Conservation (phyloP, 306 rosid genomes). For the Cicer bijugum region DNA sequence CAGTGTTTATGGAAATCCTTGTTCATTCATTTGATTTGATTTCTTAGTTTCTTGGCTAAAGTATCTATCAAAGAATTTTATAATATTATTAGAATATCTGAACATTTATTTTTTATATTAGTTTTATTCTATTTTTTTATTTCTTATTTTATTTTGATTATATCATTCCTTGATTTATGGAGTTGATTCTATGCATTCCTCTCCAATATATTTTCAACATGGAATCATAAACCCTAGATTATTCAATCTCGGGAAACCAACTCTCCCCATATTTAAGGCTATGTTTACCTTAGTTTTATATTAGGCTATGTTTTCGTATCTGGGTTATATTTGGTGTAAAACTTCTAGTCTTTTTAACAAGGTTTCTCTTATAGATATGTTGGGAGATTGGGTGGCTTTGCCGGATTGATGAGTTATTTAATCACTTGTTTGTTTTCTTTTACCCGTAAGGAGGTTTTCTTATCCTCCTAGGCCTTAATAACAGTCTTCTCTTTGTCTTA, state of each 20-base stretch:
- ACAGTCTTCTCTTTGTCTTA: constrained; percentile 25
- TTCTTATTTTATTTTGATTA: too few species aligned
- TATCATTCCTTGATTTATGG: too few species aligned
- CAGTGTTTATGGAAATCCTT: constrained; percentile 28
- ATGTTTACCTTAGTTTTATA: too few species aligned
- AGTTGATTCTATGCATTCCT: too few species aligned
- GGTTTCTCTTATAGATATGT: constrained; percentile 32
- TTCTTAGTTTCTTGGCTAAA: constrained; percentile 33
- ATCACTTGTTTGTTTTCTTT: constrained; percentile 21
- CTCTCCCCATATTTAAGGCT: too few species aligned
- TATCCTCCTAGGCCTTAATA: constrained; percentile 19
- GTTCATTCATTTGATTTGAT: constrained; percentile 26
- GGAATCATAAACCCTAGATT: too few species aligned
- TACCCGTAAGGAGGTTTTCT: constrained; percentile 29
- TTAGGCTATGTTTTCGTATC: constrained; percentile 1
- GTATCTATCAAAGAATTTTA: neutral
- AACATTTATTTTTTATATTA: too few species aligned
- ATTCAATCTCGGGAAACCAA: too few species aligned
- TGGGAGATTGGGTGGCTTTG: constrained; percentile 28
- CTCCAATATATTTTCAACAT: too few species aligned
- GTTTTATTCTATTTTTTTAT: too few species aligned
- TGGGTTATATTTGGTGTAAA: constrained; percentile 30
- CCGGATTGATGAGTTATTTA: constrained; percentile 27
- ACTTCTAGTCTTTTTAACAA: neutral
- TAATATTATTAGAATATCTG: too few species aligned